Base-by-base conservation (phyloP, 805 yeast genomes). In the Saturnispora mendoncae region DNA sequence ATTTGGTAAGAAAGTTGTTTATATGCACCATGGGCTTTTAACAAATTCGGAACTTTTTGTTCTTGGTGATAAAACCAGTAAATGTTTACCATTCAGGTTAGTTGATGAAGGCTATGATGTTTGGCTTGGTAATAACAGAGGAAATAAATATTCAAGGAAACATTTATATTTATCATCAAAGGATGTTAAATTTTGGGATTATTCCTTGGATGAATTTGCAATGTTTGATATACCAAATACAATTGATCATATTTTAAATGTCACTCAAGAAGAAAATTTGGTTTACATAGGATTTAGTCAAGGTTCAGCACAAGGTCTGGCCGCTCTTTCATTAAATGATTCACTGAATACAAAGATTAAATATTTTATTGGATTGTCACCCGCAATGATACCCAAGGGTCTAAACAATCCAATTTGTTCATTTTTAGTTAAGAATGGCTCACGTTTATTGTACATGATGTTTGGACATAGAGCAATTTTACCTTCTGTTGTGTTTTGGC, bases 271-370 rank as follows among this genome's bases (percentile, higher is more conserved):
- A 47, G 8, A 49, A 20, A 49, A 61, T 24, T 60, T 88, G 28
- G 72, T 78, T 1, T 88, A 86, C 54, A 71, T 90, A 48, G 97
- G 97, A 1, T 90, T 90, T 54, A 78, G 88, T 20, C 97, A 88
- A 59, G 97, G 97, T 17, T 78, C 94, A 0, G 94, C 97, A 1
- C 97, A 90, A 60, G 86, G 86, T 32, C 80, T 88, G 58, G 96
- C 95, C 0, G 71, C 94, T 9, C 64, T 86, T 18, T 74, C 92
- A 0, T 52, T 79, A 14, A 76, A 78, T 54, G 78, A 80, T 6
- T 67, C 69, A 2, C 66, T 88, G 43, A 84, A 84, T 57, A 50
- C 59, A 59, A 68, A 70, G 43, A 64, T 73, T 36, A 71, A 70
- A 27, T 53, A 58, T 39, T 80, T 88, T 47, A 75, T 88, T 43